Percentiles rank a stretch among this genome's conserved stretches.
phyloP scores from a whole-genome alignment of 495 filamentous ascomycete species.

The Margaritispora aquatica region DNA sequence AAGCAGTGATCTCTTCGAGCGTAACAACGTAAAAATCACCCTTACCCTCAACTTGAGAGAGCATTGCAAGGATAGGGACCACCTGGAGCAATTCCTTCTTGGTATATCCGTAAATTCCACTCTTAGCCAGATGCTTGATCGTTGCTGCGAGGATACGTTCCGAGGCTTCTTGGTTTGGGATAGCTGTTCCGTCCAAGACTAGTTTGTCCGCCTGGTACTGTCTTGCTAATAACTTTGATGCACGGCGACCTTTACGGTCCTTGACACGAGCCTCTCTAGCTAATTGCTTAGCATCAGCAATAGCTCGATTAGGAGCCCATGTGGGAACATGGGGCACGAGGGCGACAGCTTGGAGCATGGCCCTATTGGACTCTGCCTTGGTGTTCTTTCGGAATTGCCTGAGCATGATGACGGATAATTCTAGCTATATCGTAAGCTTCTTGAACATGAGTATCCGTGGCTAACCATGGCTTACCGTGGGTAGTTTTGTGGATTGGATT shows the following conservation, averaged over 20 bases:
- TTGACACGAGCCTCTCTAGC: background rate
- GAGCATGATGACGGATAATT: background rate
- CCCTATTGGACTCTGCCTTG: background rate
- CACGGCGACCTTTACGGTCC: background rate
- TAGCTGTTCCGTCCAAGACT: background rate
- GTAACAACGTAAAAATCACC: background rate
- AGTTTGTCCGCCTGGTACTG: background rate
- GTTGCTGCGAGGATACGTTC: background rate
- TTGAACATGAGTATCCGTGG: background rate
- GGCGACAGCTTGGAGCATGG: background rate
- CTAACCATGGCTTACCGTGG: background rate
- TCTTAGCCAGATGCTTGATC: background rate
- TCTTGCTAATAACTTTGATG: background rate
- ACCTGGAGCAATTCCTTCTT: background rate
- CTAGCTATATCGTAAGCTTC: background rate
- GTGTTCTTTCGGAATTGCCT: background rate
- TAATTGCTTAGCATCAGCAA: background rate
- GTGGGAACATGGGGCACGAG: no score
- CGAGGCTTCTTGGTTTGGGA: background rate
- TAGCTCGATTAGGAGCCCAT: background rate
- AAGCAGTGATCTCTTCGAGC: background rate
- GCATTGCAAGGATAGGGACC: background rate
- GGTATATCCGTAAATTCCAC: background rate
- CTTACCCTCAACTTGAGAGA: background rate
- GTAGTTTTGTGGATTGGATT: background rate